Evolutionary conservation across 179 eudicot species (phyloP), one percentile per base, ranked within the genome.

Genomic region (Carnegiea gigantea): DNA sequence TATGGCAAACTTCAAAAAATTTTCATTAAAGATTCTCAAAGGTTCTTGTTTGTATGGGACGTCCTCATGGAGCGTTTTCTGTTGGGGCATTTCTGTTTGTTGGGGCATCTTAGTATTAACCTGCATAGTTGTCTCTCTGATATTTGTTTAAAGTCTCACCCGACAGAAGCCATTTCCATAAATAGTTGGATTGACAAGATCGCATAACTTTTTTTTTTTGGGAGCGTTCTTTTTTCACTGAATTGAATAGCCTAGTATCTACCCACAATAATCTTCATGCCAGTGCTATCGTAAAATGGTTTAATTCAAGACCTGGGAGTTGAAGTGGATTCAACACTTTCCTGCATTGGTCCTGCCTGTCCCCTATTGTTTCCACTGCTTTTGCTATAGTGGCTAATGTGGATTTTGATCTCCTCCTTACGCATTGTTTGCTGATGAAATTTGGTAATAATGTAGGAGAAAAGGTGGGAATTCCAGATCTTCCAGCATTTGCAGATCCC

Each of bases 401-500:
- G 70, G 33, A 20, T 28, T 54, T 21, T 21, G 28, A 11, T 13
- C 10, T 53, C 30, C 17, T 64, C 40, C 24, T 38, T 64, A 17
- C 36, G 14, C 15, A 53, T 49, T 53, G 10, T 73, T 59, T 62
- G 46, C 46, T 20, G 17, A 33, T 70, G 23, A 70, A 36, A 36
- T 70, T 14, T 67, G 82, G 40, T 18, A n/a, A 44, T 64, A n/a
- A 23, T 43, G 24, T 75, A 88, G 91, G 89, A 40, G 86, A 85
- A 10, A 76, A 78, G 75, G 30, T 85, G 72, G 85, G 82, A 33
- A 17, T 86, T 49, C 82, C 88, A 5, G 76, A 85, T 79, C 72
- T 81, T 70, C 88, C 89, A n/a, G 67, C 84, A 43, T 88, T 68
- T 38, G 83, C 89, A 20, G 86, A 86, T 81, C 91, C 89, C 1